phyloP scores from a whole-genome alignment of 768 basidiomycete genomes.

The Pholiota molesta region DNA sequence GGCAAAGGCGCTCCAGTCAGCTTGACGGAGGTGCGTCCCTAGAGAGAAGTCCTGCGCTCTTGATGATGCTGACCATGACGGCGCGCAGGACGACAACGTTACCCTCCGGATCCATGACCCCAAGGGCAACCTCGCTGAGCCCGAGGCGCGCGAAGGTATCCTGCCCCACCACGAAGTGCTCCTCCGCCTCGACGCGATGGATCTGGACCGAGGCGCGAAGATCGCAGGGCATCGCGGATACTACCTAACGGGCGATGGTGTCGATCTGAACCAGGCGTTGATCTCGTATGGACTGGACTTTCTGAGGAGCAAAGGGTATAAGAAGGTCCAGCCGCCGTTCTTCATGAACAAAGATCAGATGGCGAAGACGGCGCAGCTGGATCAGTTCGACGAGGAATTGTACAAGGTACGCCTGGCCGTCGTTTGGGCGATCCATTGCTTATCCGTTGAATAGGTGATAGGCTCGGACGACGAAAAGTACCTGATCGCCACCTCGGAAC shows the following conservation, averaged over 20 bases:
- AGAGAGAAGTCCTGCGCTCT: background rate
- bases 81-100: slow-evolving; percentile 82
- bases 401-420: slow-evolving; percentile 70
- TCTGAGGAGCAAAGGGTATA: slow-evolving; percentile 79
- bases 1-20: slow-evolving; percentile 86
- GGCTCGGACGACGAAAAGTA: slow-evolving; percentile 95
- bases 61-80: background rate
- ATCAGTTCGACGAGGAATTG: slow-evolving; percentile 97
- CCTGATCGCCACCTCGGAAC: slow-evolving; percentile 98
- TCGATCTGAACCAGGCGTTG: slow-evolving; percentile 96
- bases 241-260: slow-evolving; percentile 93
- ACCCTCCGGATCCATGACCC: slow-evolving; percentile 88
- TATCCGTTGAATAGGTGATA: slow-evolving; percentile 59
- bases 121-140: slow-evolving; percentile 70
- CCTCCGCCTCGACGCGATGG: slow-evolving; percentile 91
- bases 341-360: slow-evolving; percentile 98
- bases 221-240: slow-evolving; percentile 95
- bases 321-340: slow-evolving; percentile 96
- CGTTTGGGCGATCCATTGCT: background rate
- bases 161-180: slow-evolving; percentile 99
- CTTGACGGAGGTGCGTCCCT: slow-evolving; percentile 73
- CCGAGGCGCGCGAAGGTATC: slow-evolving; percentile 72
- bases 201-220: slow-evolving; percentile 94
- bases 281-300: slow-evolving; percentile 96
- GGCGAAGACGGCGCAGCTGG: slow-evolving; percentile 96